Evolutionary conservation across 805 yeast genomes (phyloP).

Genomic region (Limtongia smithiae): DNA sequence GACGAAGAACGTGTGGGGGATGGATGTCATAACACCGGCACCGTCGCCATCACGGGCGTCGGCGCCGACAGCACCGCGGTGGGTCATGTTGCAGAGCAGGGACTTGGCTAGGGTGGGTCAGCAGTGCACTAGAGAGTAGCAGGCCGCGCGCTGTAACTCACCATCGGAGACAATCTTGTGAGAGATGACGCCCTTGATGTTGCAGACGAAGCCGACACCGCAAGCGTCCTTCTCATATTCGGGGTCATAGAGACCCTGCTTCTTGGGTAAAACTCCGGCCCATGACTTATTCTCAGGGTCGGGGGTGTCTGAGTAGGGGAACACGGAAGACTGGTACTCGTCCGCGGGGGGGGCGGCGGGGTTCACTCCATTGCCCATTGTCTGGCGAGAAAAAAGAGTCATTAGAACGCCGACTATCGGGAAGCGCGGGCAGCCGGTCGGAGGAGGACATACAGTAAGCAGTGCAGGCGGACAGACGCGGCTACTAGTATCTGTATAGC

Average conservation of each 20-base stretch:
- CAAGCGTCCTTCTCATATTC: conserved; percentile 94
- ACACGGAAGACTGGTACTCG: conserved; percentile 22
- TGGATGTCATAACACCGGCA: conserved; percentile 92
- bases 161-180: conserved; percentile 96
- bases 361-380: conserved; percentile 26
- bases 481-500: no score
- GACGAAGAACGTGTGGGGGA: conserved; percentile 82
- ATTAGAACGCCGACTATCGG: background rate
- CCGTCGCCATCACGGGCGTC: conserved; percentile 98
- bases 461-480: no score
- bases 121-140: no score
- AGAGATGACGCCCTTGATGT: conserved; percentile 79
- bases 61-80: conserved; percentile 95
- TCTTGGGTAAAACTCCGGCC: conserved; percentile 85
- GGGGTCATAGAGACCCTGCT: conserved; percentile 90
- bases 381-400: conserved; percentile 1
- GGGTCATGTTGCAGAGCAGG: conserved; percentile 94
- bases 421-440: background rate
- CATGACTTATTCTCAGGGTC: conserved; percentile 74
- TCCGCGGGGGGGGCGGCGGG: conserved; percentile 13
- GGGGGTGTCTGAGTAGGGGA: conserved; percentile 21
- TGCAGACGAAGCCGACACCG: conserved; percentile 97
- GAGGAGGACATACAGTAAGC: background rate
- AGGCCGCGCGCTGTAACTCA: no score
- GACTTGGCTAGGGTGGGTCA: conserved; percentile 47